Evolutionary conservation across 2,329 filamentous ascomycete genomes (phyloP).

Genomic region (Atkinsonella texensis): DNA sequence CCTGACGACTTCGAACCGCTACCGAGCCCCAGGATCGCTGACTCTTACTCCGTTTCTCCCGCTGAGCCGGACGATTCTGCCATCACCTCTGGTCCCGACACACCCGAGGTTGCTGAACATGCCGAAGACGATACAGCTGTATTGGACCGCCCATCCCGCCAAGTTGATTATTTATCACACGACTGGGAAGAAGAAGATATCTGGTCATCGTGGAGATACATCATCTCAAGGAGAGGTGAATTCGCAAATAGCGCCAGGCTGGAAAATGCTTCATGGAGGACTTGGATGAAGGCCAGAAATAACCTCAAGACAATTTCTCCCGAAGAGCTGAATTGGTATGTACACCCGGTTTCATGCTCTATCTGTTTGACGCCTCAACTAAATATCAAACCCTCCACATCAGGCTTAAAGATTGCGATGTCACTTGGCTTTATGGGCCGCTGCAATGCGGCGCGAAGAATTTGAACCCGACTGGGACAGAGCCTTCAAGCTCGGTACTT

Average conservation of each 20-base stretch:
- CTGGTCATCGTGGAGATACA: slow-evolving; percentile 93
- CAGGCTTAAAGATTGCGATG: slow-evolving; percentile 94
- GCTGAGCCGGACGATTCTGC: slow-evolving; percentile 40
- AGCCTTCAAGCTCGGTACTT: slow-evolving; percentile 29
- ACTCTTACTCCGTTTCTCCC: slow-evolving; percentile 40
- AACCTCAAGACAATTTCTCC: slow-evolving; percentile 78
- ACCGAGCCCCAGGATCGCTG: slow-evolving; percentile 35
- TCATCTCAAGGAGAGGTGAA: slow-evolving; percentile 65
- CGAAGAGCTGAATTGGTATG: slow-evolving; percentile 86
- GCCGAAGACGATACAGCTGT: slow-evolving; percentile 74
- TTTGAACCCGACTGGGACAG: slow-evolving; percentile 33
- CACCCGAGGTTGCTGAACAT: slow-evolving; percentile 42
- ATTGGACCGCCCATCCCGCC: slow-evolving; percentile 62
- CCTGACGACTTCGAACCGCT: slow-evolving; percentile 35
- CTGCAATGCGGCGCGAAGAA: slow-evolving; percentile 60
- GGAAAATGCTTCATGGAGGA: slow-evolving; percentile 95
- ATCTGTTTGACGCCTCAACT: neutral
- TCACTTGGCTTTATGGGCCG: slow-evolving; percentile 95
- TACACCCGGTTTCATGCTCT: slow-evolving; percentile 9
- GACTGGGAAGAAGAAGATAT: slow-evolving; percentile 94
- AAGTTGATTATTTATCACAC: slow-evolving; percentile 93
- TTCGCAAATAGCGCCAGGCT: slow-evolving; percentile 73
- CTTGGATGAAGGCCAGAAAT: slow-evolving; percentile 90
- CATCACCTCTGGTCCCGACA: slow-evolving; percentile 43
- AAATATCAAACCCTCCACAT: slow-evolving; percentile 16